Base-by-base conservation (phyloP, 352 stramenopile species). In the Phytophthora capsici region DNA sequence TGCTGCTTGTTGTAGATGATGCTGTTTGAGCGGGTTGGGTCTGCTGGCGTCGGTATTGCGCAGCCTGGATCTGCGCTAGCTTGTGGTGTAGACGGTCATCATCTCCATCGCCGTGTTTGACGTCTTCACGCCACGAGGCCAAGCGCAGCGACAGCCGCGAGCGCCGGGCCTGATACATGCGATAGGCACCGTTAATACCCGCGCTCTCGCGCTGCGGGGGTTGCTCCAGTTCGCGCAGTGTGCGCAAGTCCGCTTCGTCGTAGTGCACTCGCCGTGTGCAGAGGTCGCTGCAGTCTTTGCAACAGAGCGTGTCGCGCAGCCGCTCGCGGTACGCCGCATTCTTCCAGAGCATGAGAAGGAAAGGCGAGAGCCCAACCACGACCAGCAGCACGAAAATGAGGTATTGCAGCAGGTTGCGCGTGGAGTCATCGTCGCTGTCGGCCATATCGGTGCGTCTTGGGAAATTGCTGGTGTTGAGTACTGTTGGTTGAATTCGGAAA, bases 81-180 rank as follows among this genome's bases (percentile, higher is more conserved):
- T 90, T 88, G 63, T 79, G 63, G 55, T 79, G 69, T 40, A 87
- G 46, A 13, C 70, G 59, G 28, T 87, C 77, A 32, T 80, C 57
- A 19, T 78, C 55, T 4, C 63, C 55, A 36, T 60, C 47, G 51
- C 78, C 63, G 23, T 55, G 69, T 51, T 83, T 81, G 28, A 89
- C 63, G 61, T 91, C 82, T 40, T 91, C 78, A n/a, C 82, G 78
- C 82, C 82, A 91, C 1, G 77, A 78, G 6, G 72, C 77, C 13
- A 91, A 61, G 4, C 75, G 78, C 50, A 91, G 57, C 36, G 82
- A 77, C 38, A 85, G 66, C 16, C 78, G 67, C 26, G 75, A 78
- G 37, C 71, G 75, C 5, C 78, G 66, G 36, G 75, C 66, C 60
- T 87, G 78, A 57, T 84, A 84, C 63, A 80, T 73, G 38, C 78